Percentiles rank a stretch among this genome's conserved stretches.
Conservation (phyloP, 371 early-diverging fungal genomes). For the Zancudomyces culisetae region DNA sequence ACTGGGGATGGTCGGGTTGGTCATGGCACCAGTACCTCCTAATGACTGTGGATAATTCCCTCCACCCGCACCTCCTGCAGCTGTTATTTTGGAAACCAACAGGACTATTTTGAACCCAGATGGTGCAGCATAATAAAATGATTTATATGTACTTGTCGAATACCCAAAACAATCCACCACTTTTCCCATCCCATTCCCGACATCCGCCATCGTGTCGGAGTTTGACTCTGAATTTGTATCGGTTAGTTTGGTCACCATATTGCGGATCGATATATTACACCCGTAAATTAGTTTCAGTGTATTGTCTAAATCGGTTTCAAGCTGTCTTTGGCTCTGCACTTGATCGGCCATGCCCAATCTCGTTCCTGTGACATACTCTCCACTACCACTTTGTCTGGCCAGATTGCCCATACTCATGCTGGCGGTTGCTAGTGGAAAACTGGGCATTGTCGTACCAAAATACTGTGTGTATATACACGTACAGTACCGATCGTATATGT, state of each 20-base stretch:
- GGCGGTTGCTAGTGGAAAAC: too few species aligned
- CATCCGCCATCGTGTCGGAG: background rate
- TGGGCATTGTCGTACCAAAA: too few species aligned
- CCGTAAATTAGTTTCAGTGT: conserved; percentile 77
- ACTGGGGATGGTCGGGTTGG: background rate
- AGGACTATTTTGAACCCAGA: conserved; percentile 74
- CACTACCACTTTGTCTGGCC: conserved; percentile 16
- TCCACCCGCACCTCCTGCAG: too few species aligned
- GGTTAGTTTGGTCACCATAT: conserved; percentile 61
- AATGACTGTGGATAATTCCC: too few species aligned
- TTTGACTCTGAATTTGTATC: conserved; percentile 10
- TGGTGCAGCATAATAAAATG: conserved; percentile 76
- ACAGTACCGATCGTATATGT: conserved; percentile 87
- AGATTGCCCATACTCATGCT: conserved; percentile 69
- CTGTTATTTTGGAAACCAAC: too few species aligned
- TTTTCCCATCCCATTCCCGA: conserved; percentile 19
- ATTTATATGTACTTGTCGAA: conserved; percentile 61
- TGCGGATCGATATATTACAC: conserved; percentile 67
- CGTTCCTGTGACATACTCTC: background rate
- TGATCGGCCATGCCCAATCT: background rate
- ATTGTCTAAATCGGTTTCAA: conserved; percentile 4
- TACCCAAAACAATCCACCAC: conserved; percentile 60
- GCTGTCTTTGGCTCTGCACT: conserved; percentile 10
- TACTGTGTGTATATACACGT: conserved; percentile 70
- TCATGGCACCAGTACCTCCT: too few species aligned